A percentile compares a stretch with the other conserved stretches of the same genome.
Conservation (phyloP, 2,329 filamentous ascomycete genomes). For the Ophiocordyceps camponoti-leonardi region DNA sequence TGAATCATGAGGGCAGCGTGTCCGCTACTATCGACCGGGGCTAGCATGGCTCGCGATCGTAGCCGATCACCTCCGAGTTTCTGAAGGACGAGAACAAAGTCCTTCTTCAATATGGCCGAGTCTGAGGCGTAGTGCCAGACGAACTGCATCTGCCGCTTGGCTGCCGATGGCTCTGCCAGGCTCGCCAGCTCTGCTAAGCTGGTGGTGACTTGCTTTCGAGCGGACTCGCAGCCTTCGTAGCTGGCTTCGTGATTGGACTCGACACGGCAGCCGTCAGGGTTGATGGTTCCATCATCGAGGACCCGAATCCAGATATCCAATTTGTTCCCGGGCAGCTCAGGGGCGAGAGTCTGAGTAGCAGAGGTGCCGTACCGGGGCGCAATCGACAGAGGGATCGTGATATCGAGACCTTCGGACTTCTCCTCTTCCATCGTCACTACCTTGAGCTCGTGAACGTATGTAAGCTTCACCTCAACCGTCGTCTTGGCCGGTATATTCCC, state of each 20-base stretch:
- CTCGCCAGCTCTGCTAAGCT: neutral
- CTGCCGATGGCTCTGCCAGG: neutral
- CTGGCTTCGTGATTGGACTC: neutral
- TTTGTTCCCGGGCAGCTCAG: neutral
- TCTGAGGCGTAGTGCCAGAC: neutral
- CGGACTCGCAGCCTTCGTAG: neutral
- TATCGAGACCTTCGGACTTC: neutral
- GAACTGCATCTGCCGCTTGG: neutral
- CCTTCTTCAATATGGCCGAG: neutral
- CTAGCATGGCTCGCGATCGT: neutral
- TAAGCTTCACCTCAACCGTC: neutral
- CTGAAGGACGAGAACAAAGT: neutral
- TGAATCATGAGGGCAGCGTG: neutral
- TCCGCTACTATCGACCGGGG: neutral
- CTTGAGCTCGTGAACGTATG: neutral
- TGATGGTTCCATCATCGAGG: neutral
- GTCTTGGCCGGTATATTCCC: neutral
- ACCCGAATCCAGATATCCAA: neutral
- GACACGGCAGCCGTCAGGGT: neutral
- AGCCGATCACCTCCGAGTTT: neutral
- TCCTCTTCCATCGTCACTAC: neutral
- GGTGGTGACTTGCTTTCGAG: too few species aligned
- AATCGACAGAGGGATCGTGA: neutral
- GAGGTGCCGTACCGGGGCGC: neutral
- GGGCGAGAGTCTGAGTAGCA: neutral